Evolutionary conservation across 768 basidiomycete species (phyloP), one percentile per base, ranked within the genome.

Genomic region (Rhizopogon vesiculosus): DNA sequence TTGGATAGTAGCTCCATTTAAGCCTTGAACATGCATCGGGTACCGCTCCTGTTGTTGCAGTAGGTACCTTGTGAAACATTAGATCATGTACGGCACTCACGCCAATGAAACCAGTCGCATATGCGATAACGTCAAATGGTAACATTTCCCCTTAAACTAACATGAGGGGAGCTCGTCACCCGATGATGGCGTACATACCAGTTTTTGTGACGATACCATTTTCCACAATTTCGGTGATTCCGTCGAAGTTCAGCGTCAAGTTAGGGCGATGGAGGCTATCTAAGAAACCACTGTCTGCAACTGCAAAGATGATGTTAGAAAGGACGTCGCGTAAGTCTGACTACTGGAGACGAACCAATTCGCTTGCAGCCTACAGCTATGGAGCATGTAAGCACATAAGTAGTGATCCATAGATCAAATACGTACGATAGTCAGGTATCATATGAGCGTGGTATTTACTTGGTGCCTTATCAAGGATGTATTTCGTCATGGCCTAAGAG

Each of bases 331-430:
- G 28, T 6, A 16, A 41, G 22, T 35, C 18, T 49, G 48, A 40
- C 7, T 8, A 46, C 22, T 22, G 35, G 8, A 39, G 3, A n/a
- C 49, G 5, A 44, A 66, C 65, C 64, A 18, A 53, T 76, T 40
- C 86, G 76, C 66, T 85, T 86, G 64, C 84, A 86, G 19, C 85
- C 85, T 31, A 80, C 77, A 38, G 79, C 84, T 83, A 45, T 35
- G 22, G 31, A 28, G 6, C 4, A 45, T 25, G 12, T 55, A 12
- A 53, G 35, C 8, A 42, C 25, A n/a, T 12, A 13, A 6, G 1
- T 9, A 22, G 35, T 40, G 13, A 49, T 28, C 35, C 10, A 28
- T 15, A 25, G 7, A 38, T 22, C 41, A 33, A 22, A 56, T 57
- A 65, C 79, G 42, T 63, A 81, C 83, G 70, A 70, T 80, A 82